Conservation (phyloP, 441 rosid genomes). For the Corymbia calophylla region DNA sequence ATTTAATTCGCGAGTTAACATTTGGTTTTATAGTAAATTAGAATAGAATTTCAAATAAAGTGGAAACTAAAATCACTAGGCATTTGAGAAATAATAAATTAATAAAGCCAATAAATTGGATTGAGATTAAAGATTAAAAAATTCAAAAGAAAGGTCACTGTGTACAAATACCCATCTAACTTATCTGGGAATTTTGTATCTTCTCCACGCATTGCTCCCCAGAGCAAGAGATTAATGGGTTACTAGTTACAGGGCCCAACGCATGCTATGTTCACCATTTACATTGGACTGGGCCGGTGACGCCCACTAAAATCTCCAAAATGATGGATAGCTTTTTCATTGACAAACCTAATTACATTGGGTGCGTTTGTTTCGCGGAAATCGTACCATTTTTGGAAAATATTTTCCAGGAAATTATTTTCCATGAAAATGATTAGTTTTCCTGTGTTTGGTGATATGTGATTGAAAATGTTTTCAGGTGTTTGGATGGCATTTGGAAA, state of each 20-base stretch:
- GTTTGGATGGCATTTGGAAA: too few species aligned
- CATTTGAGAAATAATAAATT: neutral
- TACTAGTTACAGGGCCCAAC: neutral
- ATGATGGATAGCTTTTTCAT: neutral
- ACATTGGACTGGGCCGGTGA: neutral
- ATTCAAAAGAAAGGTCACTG: neutral
- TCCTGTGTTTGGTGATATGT: too few species aligned
- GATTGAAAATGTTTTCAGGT: too few species aligned
- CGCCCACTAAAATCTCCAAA: neutral
- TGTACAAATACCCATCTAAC: neutral
- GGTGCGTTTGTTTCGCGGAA: neutral
- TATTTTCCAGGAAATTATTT: too few species aligned
- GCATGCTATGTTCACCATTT: neutral
- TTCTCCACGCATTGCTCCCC: neutral
- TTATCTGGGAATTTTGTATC: neutral
- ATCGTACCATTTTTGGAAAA: too few species aligned
- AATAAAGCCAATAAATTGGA: neutral
- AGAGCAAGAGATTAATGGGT: neutral
- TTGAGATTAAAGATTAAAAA: neutral
- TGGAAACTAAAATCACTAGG: neutral
- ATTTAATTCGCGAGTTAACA: neutral
- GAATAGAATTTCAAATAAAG: neutral
- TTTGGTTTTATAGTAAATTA: neutral
- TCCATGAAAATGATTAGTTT: too few species aligned
- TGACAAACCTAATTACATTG: neutral